Base-by-base conservation (phyloP, 176 grass and related monocot genomes). In the Cymbopogon citratus region DNA sequence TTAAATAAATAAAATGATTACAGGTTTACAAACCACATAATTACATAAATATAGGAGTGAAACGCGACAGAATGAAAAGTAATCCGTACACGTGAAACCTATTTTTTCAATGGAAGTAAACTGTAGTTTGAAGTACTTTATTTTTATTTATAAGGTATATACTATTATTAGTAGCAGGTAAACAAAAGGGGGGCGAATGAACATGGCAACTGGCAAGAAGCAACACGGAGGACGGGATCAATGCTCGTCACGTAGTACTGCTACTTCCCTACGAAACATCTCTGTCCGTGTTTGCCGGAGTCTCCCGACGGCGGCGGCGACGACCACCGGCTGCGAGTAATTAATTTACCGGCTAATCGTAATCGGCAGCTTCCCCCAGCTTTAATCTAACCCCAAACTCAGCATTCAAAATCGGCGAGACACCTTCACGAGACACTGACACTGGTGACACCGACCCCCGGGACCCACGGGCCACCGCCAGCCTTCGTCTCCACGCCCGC, bases 401-500 rank as follows among this genome's bases (percentile, higher is more conserved):
- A 8, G 19, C 52, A 66, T 35, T 79, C 44, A 63, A 78, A 78
- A 78, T 21, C 57, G 26, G 36, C 13, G 5, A 45, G 51, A 29
- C 43, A 9, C 43, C 56, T 63, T 10, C 54, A 14, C 51, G 57
- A 35, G 54, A 72, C 45, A 19, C 16, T 15, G 51, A 13, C 0
- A 9, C 5, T 7, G 5, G 7, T 61, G 65, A 81, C 38, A 6
- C 12, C 16, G 54, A 28, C 52, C 80, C 19, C 41, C 69, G 14
- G 24, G 24, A 12, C 28, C 54, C 38, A 48, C 40, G 21, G n/a
- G 2, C 41, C 57, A 65, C 59, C 56, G 23, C 68, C 4, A 61
- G 21, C 52, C 71, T 81, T 71, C 62, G 77, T 85, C 71, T 38
- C 71, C 10, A 85, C 71, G 77, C 71, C 3, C 70, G 62, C 63